Base-by-base conservation (phyloP, 257 asterid species). In the Agastache rugosa region DNA sequence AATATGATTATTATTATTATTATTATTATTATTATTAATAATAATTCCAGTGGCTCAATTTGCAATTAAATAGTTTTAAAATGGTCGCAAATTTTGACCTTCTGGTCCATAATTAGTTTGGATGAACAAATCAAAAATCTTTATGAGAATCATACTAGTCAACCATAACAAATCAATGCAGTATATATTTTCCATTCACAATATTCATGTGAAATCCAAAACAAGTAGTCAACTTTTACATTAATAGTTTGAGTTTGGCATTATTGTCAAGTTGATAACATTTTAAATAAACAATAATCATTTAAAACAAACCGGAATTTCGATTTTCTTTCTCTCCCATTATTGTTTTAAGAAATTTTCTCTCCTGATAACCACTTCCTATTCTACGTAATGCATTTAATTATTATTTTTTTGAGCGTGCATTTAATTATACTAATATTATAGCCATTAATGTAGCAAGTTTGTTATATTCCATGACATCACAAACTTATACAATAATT, bases 151-250 rank as follows among this genome's bases (percentile, higher is more conserved):
- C 74, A 34, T 5, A 22, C n/a, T 44, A 31, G 51, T 65, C 78
- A 72, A 58, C 56, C 47, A 17, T 65, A 72, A 45, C n/a, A 72
- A 50, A 72, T 71, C 51, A 42, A 44, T 58, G 65, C 58, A 51
- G 2, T 25, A 63, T 41, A 60, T 47, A 7, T 29, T 6, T 66
- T 20, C 0, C 1, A 48, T 47, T 29, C 60, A 54, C 35, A 14
- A 19, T 61, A 70, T 63, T 74, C 69, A 10, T 64, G 77, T 71
- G 69, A 51, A 55, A 17, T 58, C 56, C 31, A 6, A n/a, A n/a
- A n/a, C n/a, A n/a, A 56, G 2, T 41, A 44, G 60, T 31, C 69
- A 48, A 42, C 35, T 64, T 27, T 22, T 65, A 22, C 37, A 63
- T 73, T 63, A 34, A n/a, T 19, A 12, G 22, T 20, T 48, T 11